phyloP scores from a whole-genome alignment of 352 stramenopile genomes.

The Thalassiosira livingstoniorum region DNA sequence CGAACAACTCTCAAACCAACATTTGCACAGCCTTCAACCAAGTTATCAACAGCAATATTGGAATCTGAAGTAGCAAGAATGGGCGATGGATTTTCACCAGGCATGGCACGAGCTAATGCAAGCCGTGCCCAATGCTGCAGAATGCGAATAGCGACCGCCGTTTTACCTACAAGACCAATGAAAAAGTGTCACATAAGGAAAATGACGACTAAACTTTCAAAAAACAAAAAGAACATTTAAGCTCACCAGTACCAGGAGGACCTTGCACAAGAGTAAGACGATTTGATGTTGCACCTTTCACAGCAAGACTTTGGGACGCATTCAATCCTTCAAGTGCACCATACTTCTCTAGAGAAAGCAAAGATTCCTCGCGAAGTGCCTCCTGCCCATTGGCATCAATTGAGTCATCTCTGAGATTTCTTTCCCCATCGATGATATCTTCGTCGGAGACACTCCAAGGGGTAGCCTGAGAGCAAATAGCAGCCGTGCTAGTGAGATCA shows the following conservation, averaged over 20 bases:
- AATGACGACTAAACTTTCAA: too few relatives aligned
- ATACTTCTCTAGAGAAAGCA: slow-evolving; percentile 81
- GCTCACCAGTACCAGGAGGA: slow-evolving; percentile 92
- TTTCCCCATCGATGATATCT: background rate
- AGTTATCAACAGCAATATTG: slow-evolving; percentile 88
- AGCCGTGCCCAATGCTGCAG: slow-evolving; percentile 83
- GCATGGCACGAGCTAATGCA: slow-evolving; percentile 50
- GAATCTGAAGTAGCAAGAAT: slow-evolving; percentile 87
- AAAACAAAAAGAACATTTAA: too few relatives aligned
- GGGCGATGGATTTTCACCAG: slow-evolving; percentile 65
- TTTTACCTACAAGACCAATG: too few relatives aligned
- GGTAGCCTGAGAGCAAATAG: slow-evolving; percentile 80
- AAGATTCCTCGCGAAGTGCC: slow-evolving; percentile 61
- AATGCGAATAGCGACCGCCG: slow-evolving; percentile 84
- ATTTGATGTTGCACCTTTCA: slow-evolving; percentile 82
- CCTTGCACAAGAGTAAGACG: slow-evolving; percentile 91
- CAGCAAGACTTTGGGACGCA: slow-evolving; percentile 80
- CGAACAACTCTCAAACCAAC: slow-evolving; percentile 82
- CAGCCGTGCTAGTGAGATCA: slow-evolving; percentile 79
- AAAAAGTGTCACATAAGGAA: too few relatives aligned
- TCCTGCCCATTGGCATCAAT: slow-evolving; percentile 63
- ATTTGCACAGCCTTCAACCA: slow-evolving; percentile 86
- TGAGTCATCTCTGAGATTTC: slow-evolving; percentile 34
- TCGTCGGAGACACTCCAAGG: slow-evolving; percentile 73
- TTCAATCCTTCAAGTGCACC: slow-evolving; percentile 82